Evolutionary conservation across 2,329 filamentous ascomycete species (phyloP).

Genomic region (Aspergillus tanneri): DNA sequence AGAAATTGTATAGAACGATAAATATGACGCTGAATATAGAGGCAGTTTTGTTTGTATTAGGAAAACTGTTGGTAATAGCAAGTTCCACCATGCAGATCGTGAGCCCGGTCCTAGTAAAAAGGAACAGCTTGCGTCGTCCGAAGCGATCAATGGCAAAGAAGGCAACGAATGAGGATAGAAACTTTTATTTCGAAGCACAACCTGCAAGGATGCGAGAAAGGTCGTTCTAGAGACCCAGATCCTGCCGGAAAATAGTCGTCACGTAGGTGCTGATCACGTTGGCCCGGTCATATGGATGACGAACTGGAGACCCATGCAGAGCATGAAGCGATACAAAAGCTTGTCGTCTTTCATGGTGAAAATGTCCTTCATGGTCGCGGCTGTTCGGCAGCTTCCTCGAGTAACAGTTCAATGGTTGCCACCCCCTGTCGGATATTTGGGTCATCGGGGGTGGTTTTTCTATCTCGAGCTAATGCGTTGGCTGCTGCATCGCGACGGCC

Average conservation of each 20-base stretch:
- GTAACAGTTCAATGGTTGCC: slow-evolving; percentile 47
- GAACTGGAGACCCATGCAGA: slow-evolving; percentile 51
- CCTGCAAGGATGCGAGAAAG: slow-evolving; percentile 7
- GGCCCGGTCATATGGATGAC: slow-evolving; percentile 41
- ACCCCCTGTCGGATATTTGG: slow-evolving; percentile 45
- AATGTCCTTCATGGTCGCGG: slow-evolving; percentile 40
- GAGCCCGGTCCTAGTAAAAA: slow-evolving; percentile 11
- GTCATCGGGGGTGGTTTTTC: slow-evolving; percentile 25
- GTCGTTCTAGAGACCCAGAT: slow-evolving; percentile 1
- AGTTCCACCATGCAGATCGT: slow-evolving; percentile 11
- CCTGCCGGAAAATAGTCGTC: slow-evolving; percentile 10
- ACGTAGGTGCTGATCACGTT: slow-evolving; percentile 45
- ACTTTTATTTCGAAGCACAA: slow-evolving; percentile 14
- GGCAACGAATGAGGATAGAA: slow-evolving; percentile 8
- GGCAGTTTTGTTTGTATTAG: not conserved
- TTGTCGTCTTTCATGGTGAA: slow-evolving; percentile 50
- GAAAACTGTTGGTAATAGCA: slow-evolving; percentile 9
- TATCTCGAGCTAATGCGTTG: slow-evolving; percentile 7
- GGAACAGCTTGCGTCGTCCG: slow-evolving; percentile 13
- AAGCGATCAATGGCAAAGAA: slow-evolving; percentile 12
- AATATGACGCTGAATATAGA: slow-evolving; percentile 1
- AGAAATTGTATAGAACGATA: slow-evolving; percentile 12
- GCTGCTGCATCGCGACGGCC: slow-evolving; percentile 25
- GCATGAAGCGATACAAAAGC: slow-evolving; percentile 50
- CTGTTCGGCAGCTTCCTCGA: slow-evolving; percentile 40